These are phyloP conservation scores for Pythium aphanidermatum DNA, from an alignment of 352 stramenopile genomes.

Conservation along the genomic window DNA sequence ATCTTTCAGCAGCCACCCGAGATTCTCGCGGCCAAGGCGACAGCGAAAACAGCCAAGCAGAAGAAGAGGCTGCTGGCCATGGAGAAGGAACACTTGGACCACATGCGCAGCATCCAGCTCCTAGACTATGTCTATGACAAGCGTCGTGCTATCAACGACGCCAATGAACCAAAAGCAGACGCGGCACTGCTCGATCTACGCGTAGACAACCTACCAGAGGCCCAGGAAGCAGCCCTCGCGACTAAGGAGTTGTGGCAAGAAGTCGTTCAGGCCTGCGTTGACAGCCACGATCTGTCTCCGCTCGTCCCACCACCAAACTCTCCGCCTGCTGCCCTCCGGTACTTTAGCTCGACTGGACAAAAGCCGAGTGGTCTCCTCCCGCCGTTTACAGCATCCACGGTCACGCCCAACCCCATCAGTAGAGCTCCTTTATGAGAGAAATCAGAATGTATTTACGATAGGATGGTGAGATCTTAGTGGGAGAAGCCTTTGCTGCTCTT, in stretches of 20 bases:
- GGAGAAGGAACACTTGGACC: slow-evolving; percentile 55
- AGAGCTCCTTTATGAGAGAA: slow-evolving; percentile 10
- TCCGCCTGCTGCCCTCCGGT: slow-evolving; percentile 53
- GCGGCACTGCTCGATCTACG: slow-evolving; percentile 46
- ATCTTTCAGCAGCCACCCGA: slow-evolving; percentile 59
- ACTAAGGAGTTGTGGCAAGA: slow-evolving; percentile 48
- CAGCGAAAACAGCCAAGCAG: slow-evolving; percentile 37
- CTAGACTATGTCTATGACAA: slow-evolving; percentile 70
- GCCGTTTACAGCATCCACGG: slow-evolving; percentile 34
- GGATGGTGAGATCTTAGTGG: slow-evolving; percentile 30
- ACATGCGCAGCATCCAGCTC: slow-evolving; percentile 67
- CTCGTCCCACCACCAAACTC: slow-evolving; percentile 58
- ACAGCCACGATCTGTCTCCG: slow-evolving; percentile 28
- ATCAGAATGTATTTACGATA: slow-evolving; percentile 45
- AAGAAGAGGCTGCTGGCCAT: slow-evolving; percentile 32
- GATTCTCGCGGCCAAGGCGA: slow-evolving; percentile 52
- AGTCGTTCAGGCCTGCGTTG: slow-evolving; percentile 33
- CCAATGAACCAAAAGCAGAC: slow-evolving; percentile 39
- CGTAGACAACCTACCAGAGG: slow-evolving; percentile 25
- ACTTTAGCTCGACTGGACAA: slow-evolving; percentile 44
- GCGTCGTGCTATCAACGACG: slow-evolving; percentile 38
- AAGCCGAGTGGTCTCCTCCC: slow-evolving; percentile 28
- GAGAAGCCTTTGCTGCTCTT: slow-evolving; percentile 60
- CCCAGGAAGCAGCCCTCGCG: slow-evolving; percentile 26
- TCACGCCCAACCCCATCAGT: slow-evolving; percentile 13